phyloP scores from a whole-genome alignment of 2,329 filamentous ascomycete species.

The Fusarium algeriense region DNA sequence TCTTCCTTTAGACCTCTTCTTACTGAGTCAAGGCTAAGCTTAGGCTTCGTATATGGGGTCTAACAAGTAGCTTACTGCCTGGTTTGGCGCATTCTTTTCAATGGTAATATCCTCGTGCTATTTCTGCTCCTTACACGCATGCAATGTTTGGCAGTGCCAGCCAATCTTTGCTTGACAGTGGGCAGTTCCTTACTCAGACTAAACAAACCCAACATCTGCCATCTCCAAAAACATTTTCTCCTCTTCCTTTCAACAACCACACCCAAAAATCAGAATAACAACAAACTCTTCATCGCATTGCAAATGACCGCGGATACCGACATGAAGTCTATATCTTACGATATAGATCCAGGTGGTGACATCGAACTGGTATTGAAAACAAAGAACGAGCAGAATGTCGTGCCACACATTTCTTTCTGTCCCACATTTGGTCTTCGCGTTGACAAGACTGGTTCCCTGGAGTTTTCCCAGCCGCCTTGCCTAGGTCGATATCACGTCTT shows the following conservation, averaged over 20 bases:
- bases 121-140: no score
- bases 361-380: background rate
- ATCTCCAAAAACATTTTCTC: background rate
- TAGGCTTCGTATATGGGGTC: no score
- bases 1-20: no score
- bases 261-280: background rate
- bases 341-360: background rate
- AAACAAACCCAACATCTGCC: background rate
- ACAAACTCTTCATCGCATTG: background rate
- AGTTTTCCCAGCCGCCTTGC: no score
- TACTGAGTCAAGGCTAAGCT: background rate
- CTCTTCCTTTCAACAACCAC: background rate
- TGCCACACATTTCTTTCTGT: no score
- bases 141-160: background rate
- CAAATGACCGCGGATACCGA: background rate
- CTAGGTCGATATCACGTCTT: no score
- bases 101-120: no score
- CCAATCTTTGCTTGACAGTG: rapidly evolving
- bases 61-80: no score
- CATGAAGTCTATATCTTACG: background rate
- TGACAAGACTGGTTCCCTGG: no score
- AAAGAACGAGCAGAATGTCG: no score
- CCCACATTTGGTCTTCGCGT: no score
- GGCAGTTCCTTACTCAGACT: background rate
- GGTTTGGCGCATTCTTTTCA: no score